Evolutionary conservation across 345 rosid species (phyloP), one percentile per base, ranked within the genome.

Genomic region (Syzygium grande): DNA sequence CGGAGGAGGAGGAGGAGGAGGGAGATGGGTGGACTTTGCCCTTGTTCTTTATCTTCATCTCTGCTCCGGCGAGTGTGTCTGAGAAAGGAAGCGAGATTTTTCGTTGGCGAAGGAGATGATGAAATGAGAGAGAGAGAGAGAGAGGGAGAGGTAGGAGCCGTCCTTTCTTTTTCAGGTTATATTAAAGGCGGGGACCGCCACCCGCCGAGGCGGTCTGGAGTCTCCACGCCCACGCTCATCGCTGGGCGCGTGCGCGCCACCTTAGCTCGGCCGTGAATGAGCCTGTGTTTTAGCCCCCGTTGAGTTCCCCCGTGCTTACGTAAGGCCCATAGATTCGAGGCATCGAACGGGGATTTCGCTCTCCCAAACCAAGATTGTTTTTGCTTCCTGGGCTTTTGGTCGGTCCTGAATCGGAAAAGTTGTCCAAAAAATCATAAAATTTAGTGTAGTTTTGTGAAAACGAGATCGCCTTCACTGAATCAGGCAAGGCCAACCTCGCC

Each of bases 11-110:
- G 30, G 92, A 77, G 3, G 94, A 78, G 34, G 87, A 46, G 43
- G 87, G 87, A 86, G 99, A 94, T 8, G 98, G 98, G 88, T 94
- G 86, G 7, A 97, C 93, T 94, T 94, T 97, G 54, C 99, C 99
- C 90, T 96, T 97, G 93, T 94, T 93, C 89, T 95, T 95, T 90
- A 94, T 89, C 94, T 95, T 95, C 98, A 94, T 97, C 58, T 19
- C 84, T 85, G 78, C 83, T 65, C 30, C 58, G 78, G 84, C 84
- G 84, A 61, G 30, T 14, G 51, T 51, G 46, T 9, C 84, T 8
- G 52, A 79, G 65, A 52, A 25, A 29, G 84, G 53, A 34, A 38
- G 43, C 17, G 12, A 52, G 38, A 51, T 53, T 53, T 53, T 53
- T 6, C 6, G 46, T 43, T 43, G 46, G 46, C 5, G 46, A 43